Base-by-base conservation (phyloP, 2,329 filamentous ascomycete genomes). In the Periconia macrospinosa region DNA sequence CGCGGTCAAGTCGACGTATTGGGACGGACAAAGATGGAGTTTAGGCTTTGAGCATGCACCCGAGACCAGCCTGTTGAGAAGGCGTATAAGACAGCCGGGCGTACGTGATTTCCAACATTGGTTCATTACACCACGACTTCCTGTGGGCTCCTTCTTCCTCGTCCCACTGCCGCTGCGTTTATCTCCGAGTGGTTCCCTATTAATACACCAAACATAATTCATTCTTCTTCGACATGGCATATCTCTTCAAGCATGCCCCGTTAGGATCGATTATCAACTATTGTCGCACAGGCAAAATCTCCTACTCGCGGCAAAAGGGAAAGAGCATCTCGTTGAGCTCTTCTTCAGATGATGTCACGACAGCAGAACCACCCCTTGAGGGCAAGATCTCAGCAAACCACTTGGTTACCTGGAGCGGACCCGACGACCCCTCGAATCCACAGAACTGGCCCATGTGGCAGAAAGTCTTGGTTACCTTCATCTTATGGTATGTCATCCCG, bases 381-480 rank as follows among this genome's bases (percentile, higher is more conserved):
- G 47, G 37, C 5, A 42, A 49, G 17, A 27, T 47, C 17, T 47
- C 45, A 5, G 44, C 44, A 23, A 35, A 46, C 30, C 44, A 46
- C n/a, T 17, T 46, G 7, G 44, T 46, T 15, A 35, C 23, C 51
- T 77, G 75, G 74, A 74, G 70, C 49, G 68, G 67, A 0, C 70
- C 70, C 23, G 59, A 67, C 13, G 70, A 73, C 30, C 67, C 70
- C 3, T 63, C 59, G 20, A 74, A 73, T 44, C 73, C 72, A 1
- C 61, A 70, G 52, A 75, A 75, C 44, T 75, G 72, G 72, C 56
- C 67, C 0, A 42, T 57, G 41, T 49, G 48, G 14, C 67, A 68
- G 50, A 73, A 71, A 48, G 57, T 68, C 2, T 62, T 73, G n/a
- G 69, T 71, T 23, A 66, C 65, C 0, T 60, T 65, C 8, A 53